Percentiles rank a stretch among this genome's conserved stretches.
phyloP scores from a whole-genome alignment of 495 filamentous ascomycete species.

The Daldinia loculata region DNA sequence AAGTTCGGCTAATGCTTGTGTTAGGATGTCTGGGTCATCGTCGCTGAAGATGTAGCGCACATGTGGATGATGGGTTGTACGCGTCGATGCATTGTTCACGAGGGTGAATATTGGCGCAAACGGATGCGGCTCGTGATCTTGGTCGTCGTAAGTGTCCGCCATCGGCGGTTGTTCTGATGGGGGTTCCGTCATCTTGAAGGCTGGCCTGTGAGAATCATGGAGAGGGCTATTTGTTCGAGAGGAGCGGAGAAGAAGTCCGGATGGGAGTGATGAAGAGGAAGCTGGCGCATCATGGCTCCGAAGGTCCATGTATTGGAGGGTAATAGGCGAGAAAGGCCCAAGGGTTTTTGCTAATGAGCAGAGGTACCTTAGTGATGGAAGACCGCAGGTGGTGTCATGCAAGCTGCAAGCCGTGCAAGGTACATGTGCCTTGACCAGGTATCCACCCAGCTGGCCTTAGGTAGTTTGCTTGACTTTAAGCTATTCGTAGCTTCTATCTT shows the following conservation, averaged over 20 bases:
- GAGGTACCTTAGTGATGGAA: constrained; percentile 38
- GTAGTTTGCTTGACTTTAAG: constrained; percentile 5
- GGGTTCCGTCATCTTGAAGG: constrained; percentile 44
- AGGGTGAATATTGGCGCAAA: constrained; percentile 75
- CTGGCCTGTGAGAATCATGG: constrained; percentile 34
- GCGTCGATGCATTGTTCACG: constrained; percentile 62
- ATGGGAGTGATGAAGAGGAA: constrained; percentile 57
- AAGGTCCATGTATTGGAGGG: constrained; percentile 41
- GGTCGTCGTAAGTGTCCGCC: constrained; percentile 31
- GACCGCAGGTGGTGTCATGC: constrained; percentile 46
- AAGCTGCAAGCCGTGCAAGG: constrained; percentile 35
- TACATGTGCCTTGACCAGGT: constrained; percentile 28
- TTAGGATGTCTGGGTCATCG: constrained; percentile 74
- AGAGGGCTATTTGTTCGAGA: constrained; percentile 25
- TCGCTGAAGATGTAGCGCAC: constrained; percentile 92
- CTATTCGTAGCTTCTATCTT: constrained; percentile 38
- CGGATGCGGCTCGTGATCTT: constrained; percentile 42
- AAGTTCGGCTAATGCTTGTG: constrained; percentile 55
- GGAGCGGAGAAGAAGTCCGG: constrained; percentile 49
- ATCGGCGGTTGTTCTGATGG: constrained; percentile 37
- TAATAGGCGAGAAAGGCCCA: constrained; percentile 29
- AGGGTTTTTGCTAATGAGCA: constrained; percentile 38
- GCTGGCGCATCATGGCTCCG: constrained; percentile 62
- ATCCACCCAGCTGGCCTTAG: constrained; percentile 21
- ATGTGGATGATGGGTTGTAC: constrained; percentile 73